Base-by-base conservation (phyloP, 192 early-diverging fungal species). In the Gonapodya prolifera region DNA sequence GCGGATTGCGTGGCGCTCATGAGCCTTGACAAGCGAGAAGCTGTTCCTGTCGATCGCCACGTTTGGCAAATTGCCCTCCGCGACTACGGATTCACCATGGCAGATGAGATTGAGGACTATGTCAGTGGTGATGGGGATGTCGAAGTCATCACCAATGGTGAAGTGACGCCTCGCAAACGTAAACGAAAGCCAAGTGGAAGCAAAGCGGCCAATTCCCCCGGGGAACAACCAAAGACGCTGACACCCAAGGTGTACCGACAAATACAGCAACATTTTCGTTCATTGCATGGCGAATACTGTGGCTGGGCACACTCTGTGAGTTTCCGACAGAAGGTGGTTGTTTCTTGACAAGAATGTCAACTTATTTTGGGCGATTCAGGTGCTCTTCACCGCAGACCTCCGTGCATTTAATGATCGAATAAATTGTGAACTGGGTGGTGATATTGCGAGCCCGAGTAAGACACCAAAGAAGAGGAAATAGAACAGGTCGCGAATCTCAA, bases 1-100 rank as follows among this genome's bases (percentile, higher is more conserved):
- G 97, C 97, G 0, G 97, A 99, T 81, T 99, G 97, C 78, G 89
- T 99, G 77, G 91, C 91, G 71, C 85, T 99, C 61, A 95, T 95
- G 93, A 91, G 92, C 1, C 83, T 99, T 69, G 95, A 97, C 83
- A 95, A 96, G 75, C 78, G 80, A 0, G 86, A 89, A 13, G 88
- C 90, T 0, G 91, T 94, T 29, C 95, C 95, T 0, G 91, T 99
- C 0, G 97, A 99, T 77, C 96, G 95, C 0, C 97, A 99, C 80
- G 95, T 99, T 0, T 96, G 95, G 94, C 92, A 97, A 82, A 95
- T 98, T 45, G 97, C 94, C 0, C 78, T 86, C 30, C 84, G 91
- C 33, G 90, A 95, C 45, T 98, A 97, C 80, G 82, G 84, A 35
- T 87, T 93, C 79, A 8, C 35, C 79, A 30, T 35, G 73, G 31